Conservation (phyloP, 352 stramenopile genomes). For the Salisapilia sapeloensis region DNA sequence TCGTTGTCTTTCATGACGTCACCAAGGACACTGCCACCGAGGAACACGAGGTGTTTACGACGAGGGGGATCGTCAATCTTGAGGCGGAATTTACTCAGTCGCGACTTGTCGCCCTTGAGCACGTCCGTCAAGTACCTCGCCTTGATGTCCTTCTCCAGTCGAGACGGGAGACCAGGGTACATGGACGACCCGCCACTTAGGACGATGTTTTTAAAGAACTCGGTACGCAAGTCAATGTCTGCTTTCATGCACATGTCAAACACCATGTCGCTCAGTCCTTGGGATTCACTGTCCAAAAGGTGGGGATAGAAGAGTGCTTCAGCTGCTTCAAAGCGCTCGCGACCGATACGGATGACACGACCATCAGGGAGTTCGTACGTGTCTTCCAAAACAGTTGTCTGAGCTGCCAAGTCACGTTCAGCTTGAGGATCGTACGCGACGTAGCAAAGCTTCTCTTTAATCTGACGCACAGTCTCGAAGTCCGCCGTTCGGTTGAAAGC, state of each 20-base stretch:
- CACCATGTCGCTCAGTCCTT: slow-evolving; percentile 91
- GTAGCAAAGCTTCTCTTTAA: slow-evolving; percentile 92
- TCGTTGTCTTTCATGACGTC: slow-evolving; percentile 90
- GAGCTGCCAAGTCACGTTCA: slow-evolving; percentile 75
- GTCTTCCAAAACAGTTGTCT: slow-evolving; percentile 87
- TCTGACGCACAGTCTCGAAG: slow-evolving; percentile 86
- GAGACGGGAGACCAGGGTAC: slow-evolving; percentile 89
- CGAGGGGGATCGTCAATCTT: slow-evolving; percentile 92
- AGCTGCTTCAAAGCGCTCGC: slow-evolving; percentile 91
- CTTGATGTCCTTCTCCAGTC: slow-evolving; percentile 87
- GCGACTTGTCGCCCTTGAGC: slow-evolving; percentile 74
- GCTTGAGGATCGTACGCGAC: slow-evolving; percentile 78
- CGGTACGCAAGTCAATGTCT: slow-evolving; percentile 86
- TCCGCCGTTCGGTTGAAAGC: slow-evolving; percentile 85
- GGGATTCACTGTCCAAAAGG: slow-evolving; percentile 93
- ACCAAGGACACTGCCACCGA: slow-evolving; percentile 85
- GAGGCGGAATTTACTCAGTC: slow-evolving; percentile 88
- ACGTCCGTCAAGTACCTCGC: slow-evolving; percentile 71
- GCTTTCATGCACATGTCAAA: slow-evolving; percentile 97
- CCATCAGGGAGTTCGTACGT: slow-evolving; percentile 94
- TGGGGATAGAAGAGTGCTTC: slow-evolving; percentile 95
- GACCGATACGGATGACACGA: slow-evolving; percentile 86
- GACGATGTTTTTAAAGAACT: slow-evolving; percentile 98
- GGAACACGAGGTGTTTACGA: slow-evolving; percentile 92
- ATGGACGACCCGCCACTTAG: slow-evolving; percentile 88